Evolutionary conservation across 441 rosid genomes (phyloP).

Genomic region (Eruca vesicaria): DNA sequence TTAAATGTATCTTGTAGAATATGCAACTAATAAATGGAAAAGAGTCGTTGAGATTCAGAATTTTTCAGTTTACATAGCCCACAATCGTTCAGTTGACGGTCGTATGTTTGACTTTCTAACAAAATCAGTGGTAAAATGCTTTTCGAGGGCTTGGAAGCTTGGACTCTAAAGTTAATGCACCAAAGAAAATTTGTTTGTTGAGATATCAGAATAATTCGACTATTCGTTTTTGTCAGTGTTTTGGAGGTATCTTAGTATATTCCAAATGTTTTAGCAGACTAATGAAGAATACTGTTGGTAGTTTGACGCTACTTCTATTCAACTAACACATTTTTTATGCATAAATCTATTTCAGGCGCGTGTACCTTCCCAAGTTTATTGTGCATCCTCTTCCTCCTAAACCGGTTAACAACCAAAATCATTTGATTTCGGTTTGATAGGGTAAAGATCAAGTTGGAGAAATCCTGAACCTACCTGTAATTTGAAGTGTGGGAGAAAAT

Average conservation of each 20-base stretch:
- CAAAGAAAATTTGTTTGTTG: neutral
- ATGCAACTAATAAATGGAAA: constrained; percentile 5
- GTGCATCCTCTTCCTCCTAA: neutral
- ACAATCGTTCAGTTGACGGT: neutral
- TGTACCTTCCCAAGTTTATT: constrained; percentile 10
- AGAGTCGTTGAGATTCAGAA: constrained; percentile 53
- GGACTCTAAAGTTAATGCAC: neutral
- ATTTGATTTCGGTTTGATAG: neutral
- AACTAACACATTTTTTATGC: neutral
- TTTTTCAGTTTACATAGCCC: neutral
- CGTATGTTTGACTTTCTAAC: neutral
- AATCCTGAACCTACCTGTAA: neutral
- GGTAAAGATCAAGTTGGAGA: neutral
- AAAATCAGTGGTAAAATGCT: neutral
- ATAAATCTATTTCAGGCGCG: neutral
- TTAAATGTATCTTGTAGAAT: neutral
- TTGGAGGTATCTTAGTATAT: neutral
- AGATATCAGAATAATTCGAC: neutral
- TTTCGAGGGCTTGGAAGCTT: neutral
- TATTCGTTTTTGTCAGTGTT: neutral
- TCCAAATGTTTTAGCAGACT: neutral
- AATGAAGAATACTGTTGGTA: neutral
- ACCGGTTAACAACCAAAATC: no score
- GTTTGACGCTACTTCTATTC: neutral
- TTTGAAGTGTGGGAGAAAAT: neutral